Evolutionary conservation across 1,284 basidiomycete species (phyloP), one percentile per base, ranked within the genome.

Genomic region (Phylloboletellus chloephorus): DNA sequence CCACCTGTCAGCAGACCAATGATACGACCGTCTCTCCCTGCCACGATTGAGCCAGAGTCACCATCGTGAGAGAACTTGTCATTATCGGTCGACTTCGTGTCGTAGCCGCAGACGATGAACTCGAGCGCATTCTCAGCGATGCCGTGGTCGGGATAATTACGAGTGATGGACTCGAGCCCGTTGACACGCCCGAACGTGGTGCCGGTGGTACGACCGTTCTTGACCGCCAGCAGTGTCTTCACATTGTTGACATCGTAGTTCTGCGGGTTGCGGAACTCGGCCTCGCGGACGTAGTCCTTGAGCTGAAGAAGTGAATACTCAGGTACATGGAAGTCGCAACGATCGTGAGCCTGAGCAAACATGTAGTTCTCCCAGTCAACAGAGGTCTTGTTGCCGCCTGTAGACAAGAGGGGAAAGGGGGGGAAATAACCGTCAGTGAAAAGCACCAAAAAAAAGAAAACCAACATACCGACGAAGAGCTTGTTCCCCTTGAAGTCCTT

Each of bases 401-500:
- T n/a, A n/a, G n/a, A n/a, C n/a, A n/a, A n/a, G n/a, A n/a, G n/a
- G n/a, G n/a, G 8, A 25, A 25, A 12, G 24, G 24, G 24, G 8
- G 8, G 8, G n/a, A 25, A 25, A 11, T 11, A 11, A 7, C n/a
- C 24, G 24, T 25, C 24, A 46, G 40, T 51, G 39, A 44, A 48
- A 51, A 36, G 45, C 39, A 39, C 38, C 20, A 31, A 33, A 33
- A 50, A 39, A 48, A 48, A 46, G 43, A 55, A 11, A 5, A 25
- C 5, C 10, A 12, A 25, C 53, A 39, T 48, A 24, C 23, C 36
- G 40, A 48, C 43, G 48, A 15, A 38, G 39, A 53, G 50, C 19
- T 52, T 41, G 32, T 63, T 63, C 20, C 61, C 60, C 29, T 47
- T 36, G 28, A 54, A 54, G 19, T 39, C 47, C 31, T 2, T 16